Evolutionary conservation across 2,329 filamentous ascomycete genomes (phyloP), one percentile per base, ranked within the genome.

Genomic region (Dactylonectria estremocensis): DNA sequence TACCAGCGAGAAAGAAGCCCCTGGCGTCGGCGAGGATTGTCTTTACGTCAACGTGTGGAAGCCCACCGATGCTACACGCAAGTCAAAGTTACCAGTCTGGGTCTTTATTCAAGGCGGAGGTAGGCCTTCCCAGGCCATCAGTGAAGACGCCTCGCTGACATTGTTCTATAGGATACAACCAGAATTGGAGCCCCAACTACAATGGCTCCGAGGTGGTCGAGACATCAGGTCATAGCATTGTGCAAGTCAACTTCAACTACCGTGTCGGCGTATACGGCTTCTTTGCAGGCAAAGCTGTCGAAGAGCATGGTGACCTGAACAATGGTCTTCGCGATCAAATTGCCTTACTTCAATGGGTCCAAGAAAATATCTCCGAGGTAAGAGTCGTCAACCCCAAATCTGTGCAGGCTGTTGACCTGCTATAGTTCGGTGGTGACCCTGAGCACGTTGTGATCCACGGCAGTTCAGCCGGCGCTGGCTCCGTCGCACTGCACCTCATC

Each of bases 261-360:
- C 60, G 60, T 11, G 60, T 62, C 20, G 60, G 60, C 20, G n/a
- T 33, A 14, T 56, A 35, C 13, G 60, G 60, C 13, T 62, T 62
- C 20, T 24, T 64, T 2, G 61, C 53, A 11, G 33, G 50, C 6
- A 28, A 56, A 9, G 35, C 28, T 11, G 52, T 62, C 5, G 16
- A 49, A 14, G 13, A 20, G 13, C 3, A 62, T 46, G 56, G 56
- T n/a, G 62, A 59, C 33, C 48, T 64, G 3, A 64, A 58, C 28
- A 22, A 18, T 18, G 60, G 60, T 10, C 40, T 62, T 11, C 52
- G 28, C 5, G 60, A 62, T 24, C 60, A 62, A 43, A n/a, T 18
- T 13, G 18, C 13, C 6, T 5, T 56, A 14, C 40, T 62, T 18
- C 3, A 20, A 20, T 62, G 60, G 60, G 43, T 62, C 10, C 50